Evolutionary conservation across 164 flowering plant genomes (phyloP).

Genomic region (Liquidambar formosana): DNA sequence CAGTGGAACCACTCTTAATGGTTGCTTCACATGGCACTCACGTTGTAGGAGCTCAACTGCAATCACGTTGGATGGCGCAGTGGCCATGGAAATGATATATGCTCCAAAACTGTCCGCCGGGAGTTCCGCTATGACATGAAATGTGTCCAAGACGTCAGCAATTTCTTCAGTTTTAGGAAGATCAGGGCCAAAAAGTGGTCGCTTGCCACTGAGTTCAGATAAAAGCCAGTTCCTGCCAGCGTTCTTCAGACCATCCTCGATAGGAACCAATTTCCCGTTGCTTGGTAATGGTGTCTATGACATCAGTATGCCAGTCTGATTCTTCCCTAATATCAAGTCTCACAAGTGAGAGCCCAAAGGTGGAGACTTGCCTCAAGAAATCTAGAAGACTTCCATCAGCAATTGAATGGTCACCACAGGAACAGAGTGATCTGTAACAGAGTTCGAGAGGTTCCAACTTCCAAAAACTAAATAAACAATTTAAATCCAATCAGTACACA

Average conservation of each 20-base stretch:
- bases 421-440: conserved; percentile 86
- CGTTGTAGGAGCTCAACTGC: conserved; percentile 97
- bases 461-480: conserved; percentile 47
- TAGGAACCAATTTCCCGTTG: conserved; percentile 96
- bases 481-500: background rate
- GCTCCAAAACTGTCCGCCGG: conserved; percentile 95
- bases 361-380: conserved; percentile 94
- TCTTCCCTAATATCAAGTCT: conserved; percentile 97
- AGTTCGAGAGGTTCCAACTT: conserved; percentile 99
- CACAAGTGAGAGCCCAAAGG: conserved; percentile 92
- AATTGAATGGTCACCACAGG: conserved; percentile 88
- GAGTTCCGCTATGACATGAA: conserved; percentile 86
- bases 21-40: conserved; percentile 84
- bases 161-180: conserved; percentile 96
- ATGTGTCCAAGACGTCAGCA: conserved; percentile 86
- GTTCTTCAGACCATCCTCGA: conserved; percentile 90
- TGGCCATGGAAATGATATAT: conserved; percentile 98
- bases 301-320: conserved; percentile 97
- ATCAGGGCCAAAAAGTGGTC: conserved; percentile 94
- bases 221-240: conserved; percentile 88
- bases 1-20: conserved; percentile 90
- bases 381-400: conserved; percentile 99
- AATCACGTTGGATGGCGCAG: conserved; percentile 91
- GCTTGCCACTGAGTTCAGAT: conserved; percentile 90
- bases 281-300: conserved; percentile 86